A percentile compares a stretch with the other conserved stretches of the same genome.
Evolutionary conservation across 768 basidiomycete genomes (phyloP).

Genomic region (Termitomyces sp.): DNA sequence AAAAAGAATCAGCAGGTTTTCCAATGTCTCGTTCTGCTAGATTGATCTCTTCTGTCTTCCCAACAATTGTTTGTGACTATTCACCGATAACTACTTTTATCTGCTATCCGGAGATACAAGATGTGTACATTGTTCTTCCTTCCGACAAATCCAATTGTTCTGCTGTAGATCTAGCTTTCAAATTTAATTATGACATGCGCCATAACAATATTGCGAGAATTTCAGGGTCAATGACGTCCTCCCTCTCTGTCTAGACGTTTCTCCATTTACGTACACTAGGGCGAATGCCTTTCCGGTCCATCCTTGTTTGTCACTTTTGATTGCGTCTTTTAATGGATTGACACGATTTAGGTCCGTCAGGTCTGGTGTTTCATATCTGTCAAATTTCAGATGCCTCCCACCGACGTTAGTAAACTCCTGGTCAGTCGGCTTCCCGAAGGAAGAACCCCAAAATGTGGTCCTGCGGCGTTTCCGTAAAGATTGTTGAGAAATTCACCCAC

Average conservation of each 20-base stretch:
- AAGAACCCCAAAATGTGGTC: conserved; percentile 87
- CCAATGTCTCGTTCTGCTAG: neutral
- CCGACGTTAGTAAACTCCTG: conserved; percentile 71
- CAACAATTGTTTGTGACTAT: neutral
- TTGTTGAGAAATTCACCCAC: conserved; percentile 85
- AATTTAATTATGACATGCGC: neutral
- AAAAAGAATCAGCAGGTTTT: neutral
- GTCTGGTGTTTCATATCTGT: conserved; percentile 64
- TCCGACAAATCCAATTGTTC: neutral
- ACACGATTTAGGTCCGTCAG: conserved; percentile 39
- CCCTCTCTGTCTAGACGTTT: neutral
- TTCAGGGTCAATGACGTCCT: neutral
- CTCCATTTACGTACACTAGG: neutral
- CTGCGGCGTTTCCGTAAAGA: conserved; percentile 89
- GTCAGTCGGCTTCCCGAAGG: conserved; percentile 89
- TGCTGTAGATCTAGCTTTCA: neutral
- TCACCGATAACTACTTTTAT: too few species aligned
- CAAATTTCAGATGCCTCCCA: conserved; percentile 2
- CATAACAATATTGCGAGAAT: neutral
- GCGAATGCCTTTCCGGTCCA: neutral
- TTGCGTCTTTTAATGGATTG: neutral
- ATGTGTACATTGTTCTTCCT: neutral
- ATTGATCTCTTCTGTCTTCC: too few species aligned
- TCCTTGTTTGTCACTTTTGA: neutral
- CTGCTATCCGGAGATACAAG: neutral